Evolutionary conservation across 192 early-diverging fungal species (phyloP).

Genomic region (Coemansia sp.): DNA sequence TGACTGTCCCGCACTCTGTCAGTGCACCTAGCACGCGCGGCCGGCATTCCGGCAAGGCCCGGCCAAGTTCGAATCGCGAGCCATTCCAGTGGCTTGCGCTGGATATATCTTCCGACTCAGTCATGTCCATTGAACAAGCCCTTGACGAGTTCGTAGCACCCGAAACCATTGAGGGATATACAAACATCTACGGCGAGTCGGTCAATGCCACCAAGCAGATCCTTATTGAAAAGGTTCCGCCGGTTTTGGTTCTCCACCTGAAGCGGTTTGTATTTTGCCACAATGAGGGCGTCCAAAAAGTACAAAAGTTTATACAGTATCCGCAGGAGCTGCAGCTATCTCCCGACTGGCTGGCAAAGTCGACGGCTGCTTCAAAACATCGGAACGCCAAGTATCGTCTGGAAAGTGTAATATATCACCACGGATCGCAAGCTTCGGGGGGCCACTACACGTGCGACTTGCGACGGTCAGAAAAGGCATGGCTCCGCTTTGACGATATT

Average conservation of each 20-base stretch:
- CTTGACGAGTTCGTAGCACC: slow-evolving; percentile 71
- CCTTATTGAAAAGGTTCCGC: slow-evolving; percentile 77
- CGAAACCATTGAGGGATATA: slow-evolving; percentile 83
- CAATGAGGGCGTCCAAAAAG: slow-evolving; percentile 75
- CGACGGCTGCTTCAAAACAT: slow-evolving; percentile 15
- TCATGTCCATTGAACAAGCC: slow-evolving; percentile 83
- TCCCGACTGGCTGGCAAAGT: slow-evolving; percentile 51
- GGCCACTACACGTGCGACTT: slow-evolving; percentile 99
- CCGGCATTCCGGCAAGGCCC: slow-evolving; percentile 43
- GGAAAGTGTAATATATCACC: slow-evolving; percentile 93
- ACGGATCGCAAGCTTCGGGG: slow-evolving; percentile 78
- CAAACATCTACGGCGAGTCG: slow-evolving; percentile 20
- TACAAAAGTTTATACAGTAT: slow-evolving; percentile 83
- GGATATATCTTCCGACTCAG: slow-evolving; percentile 76
- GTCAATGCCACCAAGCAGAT: slow-evolving; percentile 80
- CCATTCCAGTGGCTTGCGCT: slow-evolving; percentile 86
- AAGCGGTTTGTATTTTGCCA: slow-evolving; percentile 90
- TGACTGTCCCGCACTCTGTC: slow-evolving; percentile 57
- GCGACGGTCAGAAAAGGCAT: slow-evolving; percentile 63
- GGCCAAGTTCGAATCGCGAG: slow-evolving; percentile 80
- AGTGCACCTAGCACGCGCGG: slow-evolving; percentile 1
- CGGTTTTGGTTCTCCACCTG: slow-evolving; percentile 88
- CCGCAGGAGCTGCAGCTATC: slow-evolving; percentile 59
- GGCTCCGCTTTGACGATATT: slow-evolving; percentile 93
- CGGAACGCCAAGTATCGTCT: slow-evolving; percentile 62